Evolutionary conservation across 2,329 filamentous ascomycete species (phyloP).

Genomic region (Metarhizium humberi): DNA sequence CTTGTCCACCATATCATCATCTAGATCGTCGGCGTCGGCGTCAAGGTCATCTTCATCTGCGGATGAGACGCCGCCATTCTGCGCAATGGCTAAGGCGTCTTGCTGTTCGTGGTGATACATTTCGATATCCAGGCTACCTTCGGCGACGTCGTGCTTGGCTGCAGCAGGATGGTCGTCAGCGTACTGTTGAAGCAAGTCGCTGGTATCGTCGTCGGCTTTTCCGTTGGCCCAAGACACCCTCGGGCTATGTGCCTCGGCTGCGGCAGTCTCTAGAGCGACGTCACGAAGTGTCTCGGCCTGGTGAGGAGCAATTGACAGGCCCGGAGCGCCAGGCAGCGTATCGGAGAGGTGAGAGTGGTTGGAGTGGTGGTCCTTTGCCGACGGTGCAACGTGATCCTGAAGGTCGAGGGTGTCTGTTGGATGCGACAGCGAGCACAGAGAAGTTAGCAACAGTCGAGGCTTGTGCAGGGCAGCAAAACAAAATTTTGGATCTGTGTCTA

Average conservation of each 20-base stretch:
- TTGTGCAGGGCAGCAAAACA: not conserved
- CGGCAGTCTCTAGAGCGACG: slow-evolving; percentile 65
- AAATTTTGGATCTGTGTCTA: not conserved
- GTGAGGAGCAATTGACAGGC: slow-evolving; percentile 58
- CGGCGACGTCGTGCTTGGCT: slow-evolving; percentile 7
- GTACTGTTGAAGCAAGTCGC: slow-evolving; percentile 30
- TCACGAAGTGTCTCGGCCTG: slow-evolving; percentile 79
- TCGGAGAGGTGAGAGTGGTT: slow-evolving; percentile 11
- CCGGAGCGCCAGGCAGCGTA: slow-evolving; percentile 33
- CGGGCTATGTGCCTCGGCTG: slow-evolving; percentile 60
- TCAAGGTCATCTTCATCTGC: slow-evolving; percentile 55
- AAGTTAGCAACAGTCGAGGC: slow-evolving; percentile 5
- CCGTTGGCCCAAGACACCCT: slow-evolving; percentile 43
- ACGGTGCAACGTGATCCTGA: slow-evolving; percentile 73
- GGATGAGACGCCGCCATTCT: slow-evolving; percentile 47
- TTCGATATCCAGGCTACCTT: slow-evolving; percentile 19
- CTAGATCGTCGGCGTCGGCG: slow-evolving; percentile 58
- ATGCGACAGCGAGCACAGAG: not conserved
- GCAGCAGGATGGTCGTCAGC: slow-evolving; percentile 29
- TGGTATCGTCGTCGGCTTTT: slow-evolving; percentile 28
- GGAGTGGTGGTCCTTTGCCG: slow-evolving; percentile 67
- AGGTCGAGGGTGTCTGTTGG: slow-evolving; percentile 82
- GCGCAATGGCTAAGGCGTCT: slow-evolving; percentile 50
- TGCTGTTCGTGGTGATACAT: slow-evolving; percentile 31
- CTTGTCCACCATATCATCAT: slow-evolving; percentile 95